Percentiles rank a stretch among this genome's conserved stretches.
These are phyloP conservation scores for Fusarium napiforme DNA, from an alignment of 2,329 filamentous ascomycete species.

Conservation along the genomic window DNA sequence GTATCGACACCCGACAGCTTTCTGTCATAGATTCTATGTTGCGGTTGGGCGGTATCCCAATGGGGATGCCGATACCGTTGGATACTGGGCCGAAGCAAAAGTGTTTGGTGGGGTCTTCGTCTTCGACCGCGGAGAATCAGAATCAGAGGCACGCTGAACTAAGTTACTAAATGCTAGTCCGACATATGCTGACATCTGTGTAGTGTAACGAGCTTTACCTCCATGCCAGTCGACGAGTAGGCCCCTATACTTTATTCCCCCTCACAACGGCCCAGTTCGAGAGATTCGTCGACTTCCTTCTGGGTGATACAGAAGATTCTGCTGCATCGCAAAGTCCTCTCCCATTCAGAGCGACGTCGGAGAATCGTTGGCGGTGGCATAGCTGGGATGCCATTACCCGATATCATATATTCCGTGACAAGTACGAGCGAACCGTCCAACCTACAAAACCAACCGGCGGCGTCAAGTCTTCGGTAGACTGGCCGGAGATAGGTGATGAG, in stretches of 20 bases:
- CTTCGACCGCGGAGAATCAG: constrained; percentile 15
- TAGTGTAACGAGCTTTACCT: neutral
- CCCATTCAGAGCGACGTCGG: neutral
- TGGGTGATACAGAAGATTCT: neutral
- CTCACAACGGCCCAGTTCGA: constrained; percentile 12
- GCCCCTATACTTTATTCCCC: constrained; percentile 8
- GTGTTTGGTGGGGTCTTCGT: constrained; percentile 26
- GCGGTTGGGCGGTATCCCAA: constrained; percentile 3
- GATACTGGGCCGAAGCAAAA: constrained; percentile 29
- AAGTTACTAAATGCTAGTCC: no score
- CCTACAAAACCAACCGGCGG: neutral
- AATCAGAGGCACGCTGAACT: neutral
- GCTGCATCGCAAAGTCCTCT: neutral
- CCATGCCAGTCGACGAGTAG: neutral
- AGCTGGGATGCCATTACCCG: neutral
- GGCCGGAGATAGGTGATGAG: constrained; percentile 5
- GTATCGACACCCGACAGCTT: neutral
- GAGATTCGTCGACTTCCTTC: constrained; percentile 6
- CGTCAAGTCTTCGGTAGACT: neutral
- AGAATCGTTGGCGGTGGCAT: constrained; percentile 23
- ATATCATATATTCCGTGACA: constrained; percentile 26
- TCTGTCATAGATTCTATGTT: neutral
- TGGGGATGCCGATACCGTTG: constrained; percentile 3
- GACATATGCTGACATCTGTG: fast-evolving
- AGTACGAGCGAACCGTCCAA: neutral